phyloP scores from a whole-genome alignment of 1,284 basidiomycete genomes.

The Boletellus sp. region DNA sequence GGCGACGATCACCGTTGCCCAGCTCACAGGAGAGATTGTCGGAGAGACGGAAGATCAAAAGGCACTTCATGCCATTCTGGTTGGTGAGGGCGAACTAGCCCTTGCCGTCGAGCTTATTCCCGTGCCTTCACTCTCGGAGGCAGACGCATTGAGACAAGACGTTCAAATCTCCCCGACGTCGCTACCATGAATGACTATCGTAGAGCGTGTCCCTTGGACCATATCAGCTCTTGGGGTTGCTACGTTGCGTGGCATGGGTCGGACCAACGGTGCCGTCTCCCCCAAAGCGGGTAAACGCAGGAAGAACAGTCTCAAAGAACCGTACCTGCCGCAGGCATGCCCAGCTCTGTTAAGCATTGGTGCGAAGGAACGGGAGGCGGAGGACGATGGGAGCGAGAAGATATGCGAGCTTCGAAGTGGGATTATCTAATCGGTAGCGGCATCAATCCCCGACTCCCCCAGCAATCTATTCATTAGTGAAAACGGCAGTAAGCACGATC shows the following conservation, averaged over 20 bases:
- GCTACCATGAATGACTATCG: slow-evolving; percentile 86
- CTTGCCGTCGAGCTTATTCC: slow-evolving; percentile 52
- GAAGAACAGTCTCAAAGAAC: slow-evolving; percentile 59
- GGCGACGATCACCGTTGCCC: slow-evolving; percentile 5
- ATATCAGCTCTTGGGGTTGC: slow-evolving; percentile 93
- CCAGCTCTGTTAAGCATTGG: slow-evolving; percentile 88
- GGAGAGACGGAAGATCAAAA: slow-evolving; percentile 65
- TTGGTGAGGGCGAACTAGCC: slow-evolving; percentile 43
- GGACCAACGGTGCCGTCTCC: slow-evolving; percentile 80
- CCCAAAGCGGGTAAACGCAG: slow-evolving; percentile 44
- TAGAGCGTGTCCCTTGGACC: slow-evolving; percentile 84
- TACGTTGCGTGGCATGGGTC: slow-evolving; percentile 94
- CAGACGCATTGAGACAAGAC: slow-evolving; percentile 80
- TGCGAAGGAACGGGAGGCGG: slow-evolving; percentile 76
- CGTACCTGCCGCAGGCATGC: slow-evolving; percentile 77
- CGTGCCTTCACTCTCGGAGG: slow-evolving; percentile 59
- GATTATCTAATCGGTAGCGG: too few species aligned
- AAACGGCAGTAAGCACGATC: too few species aligned
- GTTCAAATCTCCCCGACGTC: slow-evolving; percentile 70
- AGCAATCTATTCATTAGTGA: too few species aligned
- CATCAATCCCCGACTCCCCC: too few species aligned
- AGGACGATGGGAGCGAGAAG: slow-evolving; percentile 57
- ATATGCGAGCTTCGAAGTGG: too few species aligned
- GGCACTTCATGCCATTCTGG: slow-evolving; percentile 72
- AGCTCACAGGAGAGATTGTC: slow-evolving; percentile 31